A percentile compares a stretch with the other conserved stretches of the same genome.
Conservation (phyloP, 495 filamentous ascomycete species). For the Parmelia sp. region DNA sequence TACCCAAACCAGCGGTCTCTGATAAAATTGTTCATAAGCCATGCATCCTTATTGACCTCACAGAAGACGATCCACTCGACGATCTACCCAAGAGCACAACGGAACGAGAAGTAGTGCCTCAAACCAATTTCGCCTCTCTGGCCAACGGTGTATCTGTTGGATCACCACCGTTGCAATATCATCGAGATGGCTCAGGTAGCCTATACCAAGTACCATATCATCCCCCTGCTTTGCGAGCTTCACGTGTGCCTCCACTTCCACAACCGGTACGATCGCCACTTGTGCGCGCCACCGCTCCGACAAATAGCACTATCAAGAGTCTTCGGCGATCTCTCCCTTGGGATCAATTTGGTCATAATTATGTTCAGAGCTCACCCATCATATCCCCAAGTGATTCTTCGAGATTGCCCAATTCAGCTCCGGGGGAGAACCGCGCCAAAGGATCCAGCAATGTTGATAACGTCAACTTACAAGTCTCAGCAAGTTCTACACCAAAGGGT, state of each 20-base stretch:
- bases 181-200: background rate
- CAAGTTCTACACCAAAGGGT: slow-evolving; percentile 2
- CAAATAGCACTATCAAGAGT: background rate
- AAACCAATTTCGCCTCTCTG: background rate
- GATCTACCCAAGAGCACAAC: background rate
- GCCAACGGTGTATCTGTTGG: background rate
- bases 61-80: background rate
- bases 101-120: background rate
- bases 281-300: background rate
- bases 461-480: background rate
- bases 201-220: background rate
- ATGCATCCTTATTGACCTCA: slow-evolving; percentile 1
- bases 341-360: background rate
- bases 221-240: background rate
- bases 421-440: background rate
- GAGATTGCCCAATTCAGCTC: background rate
- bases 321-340: slow-evolving; percentile 5
- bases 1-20: background rate
- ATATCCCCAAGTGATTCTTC: background rate
- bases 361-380: background rate
- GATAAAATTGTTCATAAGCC: background rate
- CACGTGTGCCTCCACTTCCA: background rate
- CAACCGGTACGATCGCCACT: background rate
- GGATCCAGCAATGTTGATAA: slow-evolving; percentile 4
- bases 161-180: background rate